Percentiles rank a stretch among this genome's conserved stretches.
phyloP scores from a whole-genome alignment of 2,329 filamentous ascomycete genomes.

The Zasmidium citrigriseum region DNA sequence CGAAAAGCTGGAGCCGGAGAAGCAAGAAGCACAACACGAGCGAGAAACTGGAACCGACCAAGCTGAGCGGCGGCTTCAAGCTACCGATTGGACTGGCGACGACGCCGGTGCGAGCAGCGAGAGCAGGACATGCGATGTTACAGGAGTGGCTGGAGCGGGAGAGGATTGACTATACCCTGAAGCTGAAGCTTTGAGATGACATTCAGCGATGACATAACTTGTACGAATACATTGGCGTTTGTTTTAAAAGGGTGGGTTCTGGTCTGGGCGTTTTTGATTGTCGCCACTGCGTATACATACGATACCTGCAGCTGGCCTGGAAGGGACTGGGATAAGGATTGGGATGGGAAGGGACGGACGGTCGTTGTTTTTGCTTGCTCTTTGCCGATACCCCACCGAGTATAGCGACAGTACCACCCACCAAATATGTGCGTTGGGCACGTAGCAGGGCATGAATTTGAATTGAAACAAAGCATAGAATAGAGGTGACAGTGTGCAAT shows the following conservation, averaged over 20 bases:
- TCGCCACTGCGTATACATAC: not conserved
- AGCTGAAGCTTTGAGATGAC: constrained; percentile 24
- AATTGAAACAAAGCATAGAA: not conserved
- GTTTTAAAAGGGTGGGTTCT: not conserved
- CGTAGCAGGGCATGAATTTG: not conserved
- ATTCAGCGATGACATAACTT: not conserved
- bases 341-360: not conserved
- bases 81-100: constrained; percentile 44
- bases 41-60: constrained; percentile 37
- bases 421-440: too few species aligned
- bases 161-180: constrained; percentile 24
- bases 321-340: not conserved
- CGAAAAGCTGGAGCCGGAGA: constrained; percentile 39
- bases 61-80: constrained; percentile 39
- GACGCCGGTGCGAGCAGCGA: constrained; percentile 45
- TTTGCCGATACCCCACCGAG: not conserved
- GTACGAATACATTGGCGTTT: not conserved
- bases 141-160: constrained; percentile 42
- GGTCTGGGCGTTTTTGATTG: not conserved
- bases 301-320: not conserved
- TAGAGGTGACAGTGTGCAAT: not conserved
- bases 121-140: constrained; percentile 45
- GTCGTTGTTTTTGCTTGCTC: not conserved
- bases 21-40: constrained; percentile 24
- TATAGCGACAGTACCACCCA: not conserved